Conservation (phyloP, 768 basidiomycete species). For the Lactarius trivialis region DNA sequence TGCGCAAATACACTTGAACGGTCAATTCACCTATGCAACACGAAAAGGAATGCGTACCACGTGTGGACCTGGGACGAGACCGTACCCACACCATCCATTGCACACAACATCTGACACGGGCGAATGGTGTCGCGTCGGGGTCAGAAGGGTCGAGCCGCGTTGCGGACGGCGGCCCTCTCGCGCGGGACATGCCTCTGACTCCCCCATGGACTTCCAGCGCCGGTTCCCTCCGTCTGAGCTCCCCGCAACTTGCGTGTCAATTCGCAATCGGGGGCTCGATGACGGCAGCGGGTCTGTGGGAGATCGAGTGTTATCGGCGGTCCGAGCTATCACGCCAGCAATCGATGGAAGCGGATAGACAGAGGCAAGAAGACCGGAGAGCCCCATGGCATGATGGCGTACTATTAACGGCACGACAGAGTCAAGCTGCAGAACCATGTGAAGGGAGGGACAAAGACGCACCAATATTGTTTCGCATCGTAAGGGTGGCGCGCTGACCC, state of each 20-base stretch:
- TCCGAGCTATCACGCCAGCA: background rate
- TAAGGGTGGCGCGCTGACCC: slow-evolving; percentile 17
- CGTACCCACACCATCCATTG: slow-evolving; percentile 19
- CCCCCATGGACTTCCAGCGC: background rate
- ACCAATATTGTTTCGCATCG: slow-evolving; percentile 11
- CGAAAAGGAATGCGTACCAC: background rate
- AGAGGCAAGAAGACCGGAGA: background rate
- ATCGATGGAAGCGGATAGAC: background rate
- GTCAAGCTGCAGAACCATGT: background rate
- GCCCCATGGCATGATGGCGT: background rate
- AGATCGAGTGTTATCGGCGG: background rate
- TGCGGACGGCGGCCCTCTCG: background rate
- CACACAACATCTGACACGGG: slow-evolving; percentile 16
- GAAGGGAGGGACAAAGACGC: background rate
- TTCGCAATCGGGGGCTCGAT: background rate
- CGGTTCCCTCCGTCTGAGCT: background rate
- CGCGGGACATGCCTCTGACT: background rate
- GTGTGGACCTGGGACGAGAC: background rate
- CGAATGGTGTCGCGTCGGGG: slow-evolving; percentile 13
- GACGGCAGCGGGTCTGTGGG: background rate
- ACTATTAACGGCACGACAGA: background rate
- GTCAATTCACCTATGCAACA: background rate
- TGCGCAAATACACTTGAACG: background rate
- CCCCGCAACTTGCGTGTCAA: background rate
- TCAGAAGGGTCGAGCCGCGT: background rate